Evolutionary conservation across 257 asterid genomes (phyloP).

Genomic region (Solanum gracilifrons): DNA sequence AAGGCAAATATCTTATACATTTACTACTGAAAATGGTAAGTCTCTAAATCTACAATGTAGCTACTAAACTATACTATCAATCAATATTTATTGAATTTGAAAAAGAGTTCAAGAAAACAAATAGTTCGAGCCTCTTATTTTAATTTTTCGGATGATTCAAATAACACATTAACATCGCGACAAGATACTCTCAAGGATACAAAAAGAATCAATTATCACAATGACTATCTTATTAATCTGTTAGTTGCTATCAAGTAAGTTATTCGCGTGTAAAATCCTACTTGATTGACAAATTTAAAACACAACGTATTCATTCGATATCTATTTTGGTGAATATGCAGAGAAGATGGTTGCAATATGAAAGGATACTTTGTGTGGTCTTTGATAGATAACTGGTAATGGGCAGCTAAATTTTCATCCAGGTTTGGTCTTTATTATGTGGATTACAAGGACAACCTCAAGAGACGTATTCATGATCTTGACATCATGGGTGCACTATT

Average conservation of each 20-base stretch:
- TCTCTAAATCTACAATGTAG: neutral
- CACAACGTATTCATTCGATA: neutral
- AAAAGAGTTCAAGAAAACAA: neutral
- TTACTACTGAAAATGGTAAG: constrained; percentile 78
- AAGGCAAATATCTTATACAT: too few species aligned
- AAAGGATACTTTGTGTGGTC: constrained; percentile 90
- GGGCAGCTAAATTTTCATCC: constrained; percentile 67
- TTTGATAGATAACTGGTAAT: constrained; percentile 86
- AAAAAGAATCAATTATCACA: constrained; percentile 66
- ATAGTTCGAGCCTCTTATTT: neutral
- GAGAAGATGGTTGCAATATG: constrained; percentile 85
- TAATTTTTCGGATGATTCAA: constrained; percentile 36
- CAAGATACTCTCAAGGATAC: constrained; percentile 48
- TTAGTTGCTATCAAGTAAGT: constrained; percentile 68
- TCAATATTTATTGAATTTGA: neutral
- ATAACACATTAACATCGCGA: neutral
- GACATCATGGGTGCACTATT: too few species aligned
- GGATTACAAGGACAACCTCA: constrained; percentile 56
- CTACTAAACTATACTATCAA: neutral
- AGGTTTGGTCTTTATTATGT: constrained; percentile 82
- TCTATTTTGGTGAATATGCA: constrained; percentile 10
- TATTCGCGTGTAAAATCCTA: neutral
- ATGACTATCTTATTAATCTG: constrained; percentile 54
- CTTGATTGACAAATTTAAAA: neutral
- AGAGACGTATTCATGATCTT: constrained; percentile 13